These are phyloP conservation scores for Angomonas desouzai DNA, from an alignment of 208 protist species.

Conservation along the genomic window DNA sequence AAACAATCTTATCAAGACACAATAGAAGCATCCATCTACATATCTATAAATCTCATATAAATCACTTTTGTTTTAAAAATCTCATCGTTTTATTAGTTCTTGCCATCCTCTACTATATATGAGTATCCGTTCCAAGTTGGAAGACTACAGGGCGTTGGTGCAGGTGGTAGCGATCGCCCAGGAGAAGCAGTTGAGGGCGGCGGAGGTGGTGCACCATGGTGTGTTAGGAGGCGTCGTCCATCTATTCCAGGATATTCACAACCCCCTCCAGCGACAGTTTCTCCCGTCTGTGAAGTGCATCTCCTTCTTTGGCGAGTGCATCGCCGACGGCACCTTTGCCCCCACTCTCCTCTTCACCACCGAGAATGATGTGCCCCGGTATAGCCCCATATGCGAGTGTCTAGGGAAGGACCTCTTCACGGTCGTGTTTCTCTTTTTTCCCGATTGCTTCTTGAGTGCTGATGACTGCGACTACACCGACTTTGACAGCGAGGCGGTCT, in stretches of 20 bases:
- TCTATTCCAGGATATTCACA: not conserved
- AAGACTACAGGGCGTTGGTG: conserved; percentile 54
- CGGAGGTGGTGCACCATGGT: conserved; percentile 48
- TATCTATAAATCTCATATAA: too few species aligned
- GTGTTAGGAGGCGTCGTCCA: conserved; percentile 62
- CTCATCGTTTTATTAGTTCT: not conserved
- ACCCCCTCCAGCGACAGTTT: conserved; percentile 12
- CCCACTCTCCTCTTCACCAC: conserved; percentile 39
- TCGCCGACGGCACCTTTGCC: conserved; percentile 60
- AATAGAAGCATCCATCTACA: conserved; percentile 6
- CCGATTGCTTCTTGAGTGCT: conserved; percentile 58
- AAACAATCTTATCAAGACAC: too few species aligned
- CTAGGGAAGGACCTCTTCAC: conserved; percentile 49
- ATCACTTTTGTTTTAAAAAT: too few species aligned
- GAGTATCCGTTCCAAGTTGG: conserved; percentile 24
- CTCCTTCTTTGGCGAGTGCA: conserved; percentile 27
- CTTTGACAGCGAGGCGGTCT: conserved; percentile 13
- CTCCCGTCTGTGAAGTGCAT: conserved; percentile 64
- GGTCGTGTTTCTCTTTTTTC: conserved; percentile 55
- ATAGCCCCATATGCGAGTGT: conserved; percentile 30
- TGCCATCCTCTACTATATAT: not conserved
- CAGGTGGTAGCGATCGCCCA: conserved; percentile 60
- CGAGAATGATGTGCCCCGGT: conserved; percentile 20
- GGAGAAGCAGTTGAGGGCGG: conserved; percentile 28
- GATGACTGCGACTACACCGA: not conserved